Evolutionary conservation across 768 basidiomycete genomes (phyloP).

Genomic region (Russula earlei): DNA sequence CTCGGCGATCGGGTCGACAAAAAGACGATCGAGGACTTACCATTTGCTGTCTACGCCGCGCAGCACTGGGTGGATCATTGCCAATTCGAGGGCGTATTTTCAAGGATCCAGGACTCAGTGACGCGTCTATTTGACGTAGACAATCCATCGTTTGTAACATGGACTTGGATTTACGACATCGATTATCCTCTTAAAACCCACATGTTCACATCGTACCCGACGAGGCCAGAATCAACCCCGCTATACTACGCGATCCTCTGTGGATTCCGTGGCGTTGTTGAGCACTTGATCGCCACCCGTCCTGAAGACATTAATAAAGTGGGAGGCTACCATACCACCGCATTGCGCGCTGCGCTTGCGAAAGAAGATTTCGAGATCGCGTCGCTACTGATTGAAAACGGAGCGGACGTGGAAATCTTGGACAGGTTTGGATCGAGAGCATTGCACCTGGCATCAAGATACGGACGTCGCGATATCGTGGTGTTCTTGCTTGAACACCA

Average conservation of each 20-base stretch:
- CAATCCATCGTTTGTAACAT: not conserved
- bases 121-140: not conserved
- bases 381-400: not conserved
- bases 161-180: not conserved
- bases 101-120: not conserved
- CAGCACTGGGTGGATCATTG: not conserved
- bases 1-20: not conserved
- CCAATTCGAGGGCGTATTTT: not conserved
- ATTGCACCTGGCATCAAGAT: not conserved
- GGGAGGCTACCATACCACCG: not conserved
- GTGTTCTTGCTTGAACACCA: not conserved
- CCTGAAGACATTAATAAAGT: not conserved
- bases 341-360: not conserved
- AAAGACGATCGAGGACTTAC: not conserved
- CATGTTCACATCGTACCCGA: not conserved
- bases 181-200: not conserved
- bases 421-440: too few species aligned
- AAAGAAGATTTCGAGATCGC: not conserved
- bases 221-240: not conserved
- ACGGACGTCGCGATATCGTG: not conserved
- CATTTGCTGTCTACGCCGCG: not conserved
- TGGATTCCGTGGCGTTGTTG: not conserved
- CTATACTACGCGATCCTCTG: not conserved
- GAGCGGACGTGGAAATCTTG: not conserved
- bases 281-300: not conserved